These are phyloP conservation scores for Malus hybrid DNA, from an alignment of 331 rosid genomes.

Conservation along the genomic window DNA sequence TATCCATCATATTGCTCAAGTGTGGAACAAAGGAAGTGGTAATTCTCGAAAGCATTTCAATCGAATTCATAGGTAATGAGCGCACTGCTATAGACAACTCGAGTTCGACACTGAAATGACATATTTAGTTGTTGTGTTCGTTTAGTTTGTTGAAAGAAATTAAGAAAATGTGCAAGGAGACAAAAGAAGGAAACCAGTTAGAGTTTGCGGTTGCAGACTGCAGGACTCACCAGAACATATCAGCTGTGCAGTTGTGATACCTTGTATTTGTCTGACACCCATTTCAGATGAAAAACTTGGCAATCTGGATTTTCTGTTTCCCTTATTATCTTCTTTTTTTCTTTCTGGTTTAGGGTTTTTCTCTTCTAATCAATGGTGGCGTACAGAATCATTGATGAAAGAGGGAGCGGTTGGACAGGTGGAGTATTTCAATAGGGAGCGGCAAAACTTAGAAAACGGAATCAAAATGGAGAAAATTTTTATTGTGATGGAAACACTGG, in stretches of 20 bases:
- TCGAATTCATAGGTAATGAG: too few species aligned
- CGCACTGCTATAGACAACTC: too few species aligned
- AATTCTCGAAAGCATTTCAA: too few species aligned
- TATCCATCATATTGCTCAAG: too few species aligned
- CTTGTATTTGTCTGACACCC: too few species aligned
- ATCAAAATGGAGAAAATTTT: too few species aligned
- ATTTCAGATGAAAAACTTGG: too few species aligned
- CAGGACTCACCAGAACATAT: not conserved
- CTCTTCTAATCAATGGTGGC: too few species aligned
- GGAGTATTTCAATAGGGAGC: not conserved
- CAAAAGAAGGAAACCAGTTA: not conserved
- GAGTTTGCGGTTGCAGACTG: not conserved
- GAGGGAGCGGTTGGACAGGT: not conserved
- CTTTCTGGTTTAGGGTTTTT: too few species aligned
- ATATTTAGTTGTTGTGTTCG: not conserved
- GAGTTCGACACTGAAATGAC: too few species aligned
- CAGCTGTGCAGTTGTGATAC: not conserved
- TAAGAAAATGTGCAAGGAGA: not conserved
- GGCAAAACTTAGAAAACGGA: not conserved
- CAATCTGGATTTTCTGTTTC: too few species aligned
- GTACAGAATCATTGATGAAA: not conserved
- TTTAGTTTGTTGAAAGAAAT: not conserved
- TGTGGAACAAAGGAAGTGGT: not conserved
- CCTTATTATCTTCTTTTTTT: too few species aligned
- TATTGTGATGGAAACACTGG: fast-evolving